These are phyloP conservation scores for Pleurotus pulmonarius DNA, from an alignment of 768 basidiomycete species.

Conservation along the genomic window DNA sequence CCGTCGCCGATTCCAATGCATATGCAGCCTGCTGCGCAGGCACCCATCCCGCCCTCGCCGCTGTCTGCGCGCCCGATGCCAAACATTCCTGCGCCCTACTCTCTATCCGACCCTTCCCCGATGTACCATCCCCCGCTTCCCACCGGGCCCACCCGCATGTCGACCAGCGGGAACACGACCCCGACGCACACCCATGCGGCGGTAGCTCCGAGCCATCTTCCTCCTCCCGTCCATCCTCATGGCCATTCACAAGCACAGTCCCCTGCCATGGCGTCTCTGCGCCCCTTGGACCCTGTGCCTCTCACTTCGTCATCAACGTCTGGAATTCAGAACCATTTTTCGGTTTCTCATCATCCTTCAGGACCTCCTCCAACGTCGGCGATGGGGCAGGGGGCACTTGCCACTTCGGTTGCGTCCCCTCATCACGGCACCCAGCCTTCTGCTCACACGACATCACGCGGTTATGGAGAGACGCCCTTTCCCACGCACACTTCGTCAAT, in stretches of 20 bases:
- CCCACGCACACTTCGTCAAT: conserved; percentile 2
- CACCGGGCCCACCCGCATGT: conserved; percentile 20
- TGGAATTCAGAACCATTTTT: conserved; percentile 12
- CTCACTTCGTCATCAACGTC: conserved; percentile 11
- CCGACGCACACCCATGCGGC: conserved; percentile 2
- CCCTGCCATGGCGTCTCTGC: conserved; percentile 26
- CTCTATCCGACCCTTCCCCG: conserved; percentile 11
- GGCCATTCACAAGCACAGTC: conserved; percentile 19
- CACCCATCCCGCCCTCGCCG: not conserved
- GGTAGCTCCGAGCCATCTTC: conserved; percentile 11
- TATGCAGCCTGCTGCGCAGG: not conserved
- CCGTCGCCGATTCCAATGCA: not conserved
- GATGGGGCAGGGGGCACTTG: conserved; percentile 9
- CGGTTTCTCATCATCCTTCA: conserved; percentile 3
- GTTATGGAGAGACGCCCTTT: conserved; percentile 3
- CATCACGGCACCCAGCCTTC: conserved; percentile 5
- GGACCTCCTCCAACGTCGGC: conserved; percentile 11
- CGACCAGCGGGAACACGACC: conserved; percentile 8
- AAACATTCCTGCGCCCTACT: conserved; percentile 11
- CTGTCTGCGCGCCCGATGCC: conserved; percentile 6
- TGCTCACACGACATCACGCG: not conserved
- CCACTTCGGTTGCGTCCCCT: conserved; percentile 1
- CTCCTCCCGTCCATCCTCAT: conserved; percentile 13
- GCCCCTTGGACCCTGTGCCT: conserved; percentile 20
- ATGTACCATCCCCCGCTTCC: conserved; percentile 15